phyloP scores from a whole-genome alignment of 768 basidiomycete genomes.

The Rhodocollybia butyracea region DNA sequence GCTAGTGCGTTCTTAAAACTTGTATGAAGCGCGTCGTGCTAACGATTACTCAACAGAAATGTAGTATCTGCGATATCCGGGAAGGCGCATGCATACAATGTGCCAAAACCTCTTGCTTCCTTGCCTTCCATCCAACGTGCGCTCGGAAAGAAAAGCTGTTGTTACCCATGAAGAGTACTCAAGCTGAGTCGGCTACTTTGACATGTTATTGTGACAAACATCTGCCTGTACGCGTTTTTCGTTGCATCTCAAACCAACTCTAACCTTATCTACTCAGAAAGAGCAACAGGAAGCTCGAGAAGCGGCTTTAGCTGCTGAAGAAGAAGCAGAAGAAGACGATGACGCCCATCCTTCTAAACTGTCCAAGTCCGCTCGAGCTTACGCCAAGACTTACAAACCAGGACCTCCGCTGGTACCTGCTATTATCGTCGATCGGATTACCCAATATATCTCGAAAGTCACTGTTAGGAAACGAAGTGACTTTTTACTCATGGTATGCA shows the following conservation, averaged over 20 bases:
- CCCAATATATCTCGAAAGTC: conserved; percentile 70
- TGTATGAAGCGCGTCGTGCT: background rate
- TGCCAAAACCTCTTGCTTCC: conserved; percentile 82
- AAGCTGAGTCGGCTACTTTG: conserved; percentile 71
- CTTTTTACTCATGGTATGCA: conserved; percentile 74
- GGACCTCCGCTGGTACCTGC: conserved; percentile 91
- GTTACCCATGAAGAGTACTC: conserved; percentile 82
- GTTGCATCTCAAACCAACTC: background rate
- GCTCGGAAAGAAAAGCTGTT: conserved; percentile 83
- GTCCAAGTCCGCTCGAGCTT: conserved; percentile 84
- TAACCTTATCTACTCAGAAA: conserved; percentile 36
- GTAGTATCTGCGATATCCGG: conserved; percentile 42
- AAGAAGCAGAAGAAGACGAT: conserved; percentile 34
- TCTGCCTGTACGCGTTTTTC: conserved; percentile 61
- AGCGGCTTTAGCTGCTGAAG: conserved; percentile 54
- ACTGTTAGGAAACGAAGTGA: conserved; percentile 71
- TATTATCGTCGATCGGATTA: conserved; percentile 76
- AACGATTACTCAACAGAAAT: conserved; percentile 33
- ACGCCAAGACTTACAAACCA: conserved; percentile 87
- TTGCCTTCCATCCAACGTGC: conserved; percentile 94
- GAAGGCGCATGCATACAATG: conserved; percentile 95
- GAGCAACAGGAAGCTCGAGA: conserved; percentile 64
- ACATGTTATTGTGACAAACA: conserved; percentile 89
- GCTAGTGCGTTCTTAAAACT: conserved; percentile 55
- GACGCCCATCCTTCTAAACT: conserved; percentile 38